phyloP scores from a whole-genome alignment of 2,329 filamentous ascomycete species.

The Camillea tinctor region DNA sequence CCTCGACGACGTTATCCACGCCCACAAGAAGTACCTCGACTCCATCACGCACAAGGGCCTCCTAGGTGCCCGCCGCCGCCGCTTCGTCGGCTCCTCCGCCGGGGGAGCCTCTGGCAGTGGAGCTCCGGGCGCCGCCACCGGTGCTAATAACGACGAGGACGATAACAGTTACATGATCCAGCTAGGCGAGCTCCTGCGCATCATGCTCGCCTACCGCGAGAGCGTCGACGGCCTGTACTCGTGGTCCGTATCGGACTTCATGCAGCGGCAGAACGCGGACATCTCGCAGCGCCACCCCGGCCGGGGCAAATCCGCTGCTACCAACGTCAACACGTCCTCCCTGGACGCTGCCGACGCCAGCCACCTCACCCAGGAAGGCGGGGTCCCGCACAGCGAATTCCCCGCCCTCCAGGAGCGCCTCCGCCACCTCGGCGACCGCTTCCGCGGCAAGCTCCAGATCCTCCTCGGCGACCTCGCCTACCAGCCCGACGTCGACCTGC shows the following conservation, averaged over 20 bases:
- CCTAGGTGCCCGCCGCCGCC: slow-evolving; percentile 66
- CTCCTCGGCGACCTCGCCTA: slow-evolving; percentile 87
- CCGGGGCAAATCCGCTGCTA: slow-evolving; percentile 26
- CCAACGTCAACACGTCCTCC: neutral
- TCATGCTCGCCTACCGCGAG: slow-evolving; percentile 92
- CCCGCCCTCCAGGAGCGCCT: slow-evolving; percentile 74
- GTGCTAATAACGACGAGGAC: slow-evolving; percentile 59
- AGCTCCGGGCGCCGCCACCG: slow-evolving; percentile 24
- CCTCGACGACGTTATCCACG: slow-evolving; percentile 89
- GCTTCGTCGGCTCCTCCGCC: slow-evolving; percentile 41
- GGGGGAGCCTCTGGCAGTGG: slow-evolving; percentile 31
- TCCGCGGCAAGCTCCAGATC: slow-evolving; percentile 73
- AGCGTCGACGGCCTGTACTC: slow-evolving; percentile 92
- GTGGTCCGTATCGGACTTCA: slow-evolving; percentile 93
- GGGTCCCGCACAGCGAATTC: slow-evolving; percentile 65
- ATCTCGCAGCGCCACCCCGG: slow-evolving; percentile 42
- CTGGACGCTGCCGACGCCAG: slow-evolving; percentile 24
- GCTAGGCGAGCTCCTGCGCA: slow-evolving; percentile 86
- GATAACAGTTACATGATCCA: slow-evolving; percentile 80
- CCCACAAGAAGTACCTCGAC: slow-evolving; percentile 86
- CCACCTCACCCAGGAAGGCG: slow-evolving; percentile 27
- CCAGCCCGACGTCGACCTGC: slow-evolving; percentile 91
- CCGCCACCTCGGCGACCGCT: slow-evolving; percentile 69
- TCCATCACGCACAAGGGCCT: slow-evolving; percentile 96
- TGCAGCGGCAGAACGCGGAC: slow-evolving; percentile 79